Conservation (phyloP, 2,329 filamentous ascomycete species). For the Stagonosporopsis rhizophila region DNA sequence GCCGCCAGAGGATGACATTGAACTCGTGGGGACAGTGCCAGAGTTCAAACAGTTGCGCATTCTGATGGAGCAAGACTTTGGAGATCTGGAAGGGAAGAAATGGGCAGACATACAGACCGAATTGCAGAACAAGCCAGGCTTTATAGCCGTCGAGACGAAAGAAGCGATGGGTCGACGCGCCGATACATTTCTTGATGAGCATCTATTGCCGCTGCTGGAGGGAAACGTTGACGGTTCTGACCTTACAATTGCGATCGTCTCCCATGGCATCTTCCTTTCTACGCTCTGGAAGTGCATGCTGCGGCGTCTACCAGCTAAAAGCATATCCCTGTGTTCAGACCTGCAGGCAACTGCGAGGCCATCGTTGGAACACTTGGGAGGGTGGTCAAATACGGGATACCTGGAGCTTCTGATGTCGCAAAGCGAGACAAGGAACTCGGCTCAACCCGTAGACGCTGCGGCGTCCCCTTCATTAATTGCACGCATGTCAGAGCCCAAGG, state of each 20-base stretch:
- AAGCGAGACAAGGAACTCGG: background rate
- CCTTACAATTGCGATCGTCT: conserved; percentile 69
- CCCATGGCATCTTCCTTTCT: conserved; percentile 82
- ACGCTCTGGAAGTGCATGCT: conserved; percentile 71
- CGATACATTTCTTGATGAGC: conserved; percentile 69
- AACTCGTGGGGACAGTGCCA: conserved; percentile 19
- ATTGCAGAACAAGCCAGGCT: conserved; percentile 52
- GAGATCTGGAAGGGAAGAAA: conserved; percentile 71
- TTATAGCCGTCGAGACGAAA: conserved; percentile 70
- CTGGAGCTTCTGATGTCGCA: conserved; percentile 55
- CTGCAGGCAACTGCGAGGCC: conserved; percentile 49
- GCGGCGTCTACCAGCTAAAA: conserved; percentile 58
- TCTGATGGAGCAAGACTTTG: conserved; percentile 78
- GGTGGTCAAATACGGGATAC: conserved; percentile 72
- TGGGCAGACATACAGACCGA: conserved; percentile 55
- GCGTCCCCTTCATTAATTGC: background rate
- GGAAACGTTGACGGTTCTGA: conserved; percentile 35
- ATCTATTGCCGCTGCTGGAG: conserved; percentile 66
- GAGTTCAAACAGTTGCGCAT: conserved; percentile 34
- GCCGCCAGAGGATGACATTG: background rate
- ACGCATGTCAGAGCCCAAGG: background rate
- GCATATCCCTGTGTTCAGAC: conserved; percentile 54
- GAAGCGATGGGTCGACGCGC: conserved; percentile 71
- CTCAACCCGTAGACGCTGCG: background rate
- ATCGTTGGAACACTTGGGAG: conserved; percentile 61